Percentiles rank a stretch among this genome's conserved stretches.
Conservation (phyloP, 106 monocot species). For the Allium sativum region DNA sequence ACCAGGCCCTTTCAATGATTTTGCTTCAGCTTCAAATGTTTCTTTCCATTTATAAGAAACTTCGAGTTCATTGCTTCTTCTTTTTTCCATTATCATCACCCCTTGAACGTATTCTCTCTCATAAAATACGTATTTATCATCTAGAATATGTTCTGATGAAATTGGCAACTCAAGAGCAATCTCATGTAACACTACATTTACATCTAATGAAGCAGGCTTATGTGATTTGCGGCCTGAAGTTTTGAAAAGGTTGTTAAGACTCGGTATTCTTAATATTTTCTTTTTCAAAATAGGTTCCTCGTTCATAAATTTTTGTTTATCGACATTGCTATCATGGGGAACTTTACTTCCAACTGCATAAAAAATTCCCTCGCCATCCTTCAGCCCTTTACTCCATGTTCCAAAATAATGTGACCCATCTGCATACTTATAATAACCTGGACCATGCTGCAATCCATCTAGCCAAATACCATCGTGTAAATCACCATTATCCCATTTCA, state of each 20-base stretch:
- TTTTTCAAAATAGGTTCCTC: too few species aligned
- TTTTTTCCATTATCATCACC: conserved; percentile 55
- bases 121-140: conserved; percentile 24
- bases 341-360: conserved; percentile 49
- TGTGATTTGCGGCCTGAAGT: conserved; percentile 52
- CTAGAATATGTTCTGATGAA: conserved; percentile 23
- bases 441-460: conserved; percentile 72
- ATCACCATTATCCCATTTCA: conserved; percentile 83
- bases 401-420: conserved; percentile 71
- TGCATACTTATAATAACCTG: conserved; percentile 58
- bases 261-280: too few species aligned
- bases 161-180: conserved; percentile 6
- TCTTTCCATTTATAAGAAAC: conserved; percentile 16
- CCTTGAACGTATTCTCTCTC: conserved; percentile 93
- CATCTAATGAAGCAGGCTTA: conserved; percentile 33
- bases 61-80: conserved; percentile 13
- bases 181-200: conserved; percentile 29
- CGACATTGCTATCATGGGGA: conserved; percentile 19
- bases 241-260: conserved; percentile 20
- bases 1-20: conserved; percentile 35
- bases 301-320: conserved; percentile 8
- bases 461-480: conserved; percentile 67
- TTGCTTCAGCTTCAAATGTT: conserved; percentile 13
- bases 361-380: conserved; percentile 78
- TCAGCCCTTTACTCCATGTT: conserved; percentile 84